Conservation (phyloP, 2,329 filamentous ascomycete species). For the Hymenoscyphus scutula region DNA sequence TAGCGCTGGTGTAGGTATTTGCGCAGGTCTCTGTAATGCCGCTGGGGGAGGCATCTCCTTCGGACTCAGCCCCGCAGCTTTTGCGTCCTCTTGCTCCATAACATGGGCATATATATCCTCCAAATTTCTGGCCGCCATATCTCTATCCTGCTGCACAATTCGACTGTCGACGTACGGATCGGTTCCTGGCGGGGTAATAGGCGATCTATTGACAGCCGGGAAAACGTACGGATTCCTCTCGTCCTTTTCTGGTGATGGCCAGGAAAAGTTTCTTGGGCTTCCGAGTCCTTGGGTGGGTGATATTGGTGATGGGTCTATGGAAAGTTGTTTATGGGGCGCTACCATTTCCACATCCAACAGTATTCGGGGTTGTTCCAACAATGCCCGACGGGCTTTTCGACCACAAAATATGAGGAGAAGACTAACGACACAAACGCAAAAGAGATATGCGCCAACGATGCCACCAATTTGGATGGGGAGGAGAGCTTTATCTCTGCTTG, state of each 20-base stretch:
- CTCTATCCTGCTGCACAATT: slow-evolving; percentile 71
- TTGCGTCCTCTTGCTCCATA: slow-evolving; percentile 80
- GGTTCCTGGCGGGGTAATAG: slow-evolving; percentile 35
- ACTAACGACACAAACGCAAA: slow-evolving; percentile 73
- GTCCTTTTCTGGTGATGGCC: slow-evolving; percentile 45
- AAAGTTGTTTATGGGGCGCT: slow-evolving; percentile 44
- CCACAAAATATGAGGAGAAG: slow-evolving; percentile 61
- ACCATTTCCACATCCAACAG: slow-evolving; percentile 36
- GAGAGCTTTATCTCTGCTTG: slow-evolving; percentile 59
- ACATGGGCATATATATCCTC: slow-evolving; percentile 90
- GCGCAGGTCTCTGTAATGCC: slow-evolving; percentile 26
- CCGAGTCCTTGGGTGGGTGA: slow-evolving; percentile 34
- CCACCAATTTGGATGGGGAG: slow-evolving; percentile 81
- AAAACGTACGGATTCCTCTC: slow-evolving; percentile 44
- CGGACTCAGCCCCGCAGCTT: slow-evolving; percentile 53
- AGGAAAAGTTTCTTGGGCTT: slow-evolving; percentile 46
- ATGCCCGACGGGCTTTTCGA: slow-evolving; percentile 47
- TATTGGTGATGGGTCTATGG: slow-evolving; percentile 24
- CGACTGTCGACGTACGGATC: slow-evolving; percentile 73
- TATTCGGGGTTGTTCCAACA: slow-evolving; percentile 19
- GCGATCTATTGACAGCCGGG: slow-evolving; percentile 41
- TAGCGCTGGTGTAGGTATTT: slow-evolving; percentile 32
- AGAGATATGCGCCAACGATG: slow-evolving; percentile 79
- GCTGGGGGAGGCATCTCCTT: slow-evolving; percentile 41
- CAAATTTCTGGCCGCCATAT: slow-evolving; percentile 76